Evolutionary conservation across 768 basidiomycete genomes (phyloP).

Genomic region (Exsudoporus frostii): DNA sequence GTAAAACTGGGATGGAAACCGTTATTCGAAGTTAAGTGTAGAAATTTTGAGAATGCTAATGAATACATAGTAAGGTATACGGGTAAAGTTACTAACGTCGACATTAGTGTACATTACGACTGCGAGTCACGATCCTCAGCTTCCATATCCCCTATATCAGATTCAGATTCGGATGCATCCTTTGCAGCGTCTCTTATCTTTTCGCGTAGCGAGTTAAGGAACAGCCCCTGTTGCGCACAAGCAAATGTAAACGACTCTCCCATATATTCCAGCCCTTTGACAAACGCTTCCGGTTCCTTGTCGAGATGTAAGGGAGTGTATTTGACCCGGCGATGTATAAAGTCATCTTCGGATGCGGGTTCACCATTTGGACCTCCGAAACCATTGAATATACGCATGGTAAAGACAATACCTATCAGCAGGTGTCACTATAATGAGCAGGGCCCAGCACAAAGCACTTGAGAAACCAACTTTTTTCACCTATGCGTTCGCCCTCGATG

Average conservation of each 20-base stretch:
- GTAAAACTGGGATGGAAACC: constrained; percentile 43
- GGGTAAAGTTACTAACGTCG: constrained; percentile 5
- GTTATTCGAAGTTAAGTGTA: not conserved
- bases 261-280: constrained; percentile 60
- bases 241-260: constrained; percentile 64
- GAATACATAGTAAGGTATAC: constrained; percentile 16
- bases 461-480: constrained; percentile 31
- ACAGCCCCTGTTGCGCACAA: constrained; percentile 61
- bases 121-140: constrained; percentile 20
- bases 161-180: constrained; percentile 21
- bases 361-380: constrained; percentile 30
- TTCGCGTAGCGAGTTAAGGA: constrained; percentile 60
- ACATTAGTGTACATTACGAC: not conserved
- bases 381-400: constrained; percentile 46
- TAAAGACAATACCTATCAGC: constrained; percentile 56
- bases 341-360: constrained; percentile 33
- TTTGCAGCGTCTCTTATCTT: constrained; percentile 40
- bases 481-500: constrained; percentile 32
- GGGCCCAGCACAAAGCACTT: not conserved
- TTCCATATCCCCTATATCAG: constrained; percentile 26
- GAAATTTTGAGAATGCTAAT: constrained; percentile 3
- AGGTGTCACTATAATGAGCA: constrained; percentile 5
- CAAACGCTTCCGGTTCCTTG: constrained; percentile 54
- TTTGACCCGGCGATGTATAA: constrained; percentile 36
- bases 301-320: constrained; percentile 67